Conservation (phyloP, 805 yeast species). For the Nakazawaea holstii region DNA sequence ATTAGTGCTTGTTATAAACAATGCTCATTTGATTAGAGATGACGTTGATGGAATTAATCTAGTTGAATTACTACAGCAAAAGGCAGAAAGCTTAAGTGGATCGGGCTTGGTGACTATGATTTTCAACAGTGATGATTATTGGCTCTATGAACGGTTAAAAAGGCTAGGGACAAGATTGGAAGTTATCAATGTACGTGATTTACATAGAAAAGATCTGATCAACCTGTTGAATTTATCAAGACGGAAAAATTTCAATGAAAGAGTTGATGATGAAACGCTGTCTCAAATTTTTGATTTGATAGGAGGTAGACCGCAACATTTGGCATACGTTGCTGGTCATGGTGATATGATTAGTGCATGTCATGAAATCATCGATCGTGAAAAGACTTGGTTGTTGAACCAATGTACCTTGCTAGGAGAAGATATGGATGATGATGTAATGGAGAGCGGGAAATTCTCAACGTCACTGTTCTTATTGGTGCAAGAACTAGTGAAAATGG, state of each 20-base stretch:
- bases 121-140: conserved; percentile 79
- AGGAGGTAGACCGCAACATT: conserved; percentile 84
- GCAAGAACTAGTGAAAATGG: conserved; percentile 68
- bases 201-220: conserved; percentile 49
- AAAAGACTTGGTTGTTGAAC: conserved; percentile 80
- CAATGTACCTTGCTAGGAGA: conserved; percentile 75
- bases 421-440: conserved; percentile 85
- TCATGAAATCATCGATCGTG: conserved; percentile 68
- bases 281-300: conserved; percentile 58
- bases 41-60: conserved; percentile 69
- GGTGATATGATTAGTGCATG: conserved; percentile 53
- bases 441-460: conserved; percentile 76
- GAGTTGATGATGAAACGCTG: conserved; percentile 35
- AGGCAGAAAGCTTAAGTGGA: conserved; percentile 74
- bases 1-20: conserved; percentile 63
- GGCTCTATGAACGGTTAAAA: conserved; percentile 77
- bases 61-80: conserved; percentile 74
- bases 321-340: conserved; percentile 64
- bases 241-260: conserved; percentile 32
- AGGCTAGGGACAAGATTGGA: conserved; percentile 70
- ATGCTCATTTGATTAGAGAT: conserved; percentile 68
- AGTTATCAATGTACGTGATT: conserved; percentile 62
- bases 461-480: conserved; percentile 69
- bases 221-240: conserved; percentile 51
- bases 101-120: conserved; percentile 62